These are phyloP conservation scores for Trichoderma harzianum DNA, from an alignment of 2,329 filamentous ascomycete genomes.

Conservation along the genomic window DNA sequence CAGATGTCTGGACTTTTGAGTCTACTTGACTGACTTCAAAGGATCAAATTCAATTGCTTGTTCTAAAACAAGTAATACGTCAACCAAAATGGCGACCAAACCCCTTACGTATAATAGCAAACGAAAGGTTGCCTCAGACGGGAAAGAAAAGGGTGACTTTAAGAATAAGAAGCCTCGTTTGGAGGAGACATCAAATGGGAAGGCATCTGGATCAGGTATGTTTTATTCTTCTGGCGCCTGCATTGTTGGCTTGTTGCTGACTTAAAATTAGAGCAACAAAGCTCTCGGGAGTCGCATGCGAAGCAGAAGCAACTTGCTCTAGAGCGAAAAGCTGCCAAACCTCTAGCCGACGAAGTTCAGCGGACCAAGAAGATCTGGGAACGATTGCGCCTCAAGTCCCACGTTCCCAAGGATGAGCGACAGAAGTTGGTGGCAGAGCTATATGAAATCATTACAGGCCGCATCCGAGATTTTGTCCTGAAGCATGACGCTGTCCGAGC, in stretches of 20 bases:
- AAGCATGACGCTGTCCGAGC: conserved; percentile 98
- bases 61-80: conserved; percentile 21
- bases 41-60: neutral
- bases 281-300: conserved; percentile 80
- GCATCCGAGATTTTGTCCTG: conserved; percentile 92
- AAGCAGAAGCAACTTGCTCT: conserved; percentile 87
- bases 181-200: conserved; percentile 21
- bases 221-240: conserved; percentile 16
- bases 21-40: neutral
- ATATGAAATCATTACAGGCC: conserved; percentile 85
- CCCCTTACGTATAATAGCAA: conserved; percentile 48
- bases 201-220: conserved; percentile 43
- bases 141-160: conserved; percentile 43
- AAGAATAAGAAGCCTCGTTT: conserved; percentile 52
- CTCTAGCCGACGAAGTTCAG: conserved; percentile 82
- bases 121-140: conserved; percentile 49
- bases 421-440: conserved; percentile 84
- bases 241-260: neutral
- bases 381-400: conserved; percentile 84
- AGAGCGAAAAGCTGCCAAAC: conserved; percentile 89
- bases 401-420: conserved; percentile 85
- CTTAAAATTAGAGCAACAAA: conserved; percentile 44
- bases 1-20: conserved; percentile 11
- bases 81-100: conserved; percentile 46
- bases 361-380: conserved; percentile 98